These are phyloP conservation scores for Thalassiosira hispida DNA, from an alignment of 352 stramenopile species.

Conservation along the genomic window DNA sequence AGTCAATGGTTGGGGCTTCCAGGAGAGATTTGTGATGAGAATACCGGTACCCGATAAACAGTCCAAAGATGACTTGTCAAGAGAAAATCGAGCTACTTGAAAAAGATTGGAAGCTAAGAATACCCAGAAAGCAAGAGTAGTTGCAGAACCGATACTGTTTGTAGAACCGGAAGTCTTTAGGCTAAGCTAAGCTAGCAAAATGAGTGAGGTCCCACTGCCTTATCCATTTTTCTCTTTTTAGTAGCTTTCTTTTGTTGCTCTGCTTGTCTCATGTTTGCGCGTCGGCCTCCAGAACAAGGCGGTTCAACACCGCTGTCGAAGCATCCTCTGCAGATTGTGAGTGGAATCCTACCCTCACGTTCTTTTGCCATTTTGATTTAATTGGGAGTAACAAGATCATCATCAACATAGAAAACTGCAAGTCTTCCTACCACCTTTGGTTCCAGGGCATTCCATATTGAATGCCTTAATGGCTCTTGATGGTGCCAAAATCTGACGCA, in stretches of 20 bases:
- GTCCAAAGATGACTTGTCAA: too few relatives aligned
- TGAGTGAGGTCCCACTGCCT: neutral
- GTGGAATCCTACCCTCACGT: slow-evolving; percentile 6
- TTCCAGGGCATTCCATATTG: too few relatives aligned
- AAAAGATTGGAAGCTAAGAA: too few relatives aligned
- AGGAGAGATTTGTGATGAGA: neutral
- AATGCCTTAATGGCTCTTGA: too few relatives aligned
- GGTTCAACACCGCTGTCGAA: slow-evolving; percentile 4
- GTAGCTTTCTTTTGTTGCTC: neutral
- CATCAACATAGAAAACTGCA: too few relatives aligned
- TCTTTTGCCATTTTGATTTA: slow-evolving; percentile 8
- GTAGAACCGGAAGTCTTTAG: neutral
- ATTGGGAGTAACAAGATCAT: slow-evolving; percentile 10
- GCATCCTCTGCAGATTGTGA: slow-evolving; percentile 18
- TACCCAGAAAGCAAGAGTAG: too few relatives aligned
- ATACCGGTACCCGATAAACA: neutral
- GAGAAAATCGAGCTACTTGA: too few relatives aligned
- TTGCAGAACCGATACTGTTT: slow-evolving; percentile 11
- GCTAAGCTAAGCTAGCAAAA: too few relatives aligned
- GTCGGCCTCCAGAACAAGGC: neutral
- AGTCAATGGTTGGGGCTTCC: slow-evolving; percentile 1
- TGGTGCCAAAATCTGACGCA: too few relatives aligned
- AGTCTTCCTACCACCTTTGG: too few relatives aligned
- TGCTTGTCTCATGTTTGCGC: slow-evolving; percentile 5
- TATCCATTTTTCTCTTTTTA: slow-evolving; percentile 14